Base-by-base conservation (phyloP, 306 rosid species). In the Cicer chorassanicum region DNA sequence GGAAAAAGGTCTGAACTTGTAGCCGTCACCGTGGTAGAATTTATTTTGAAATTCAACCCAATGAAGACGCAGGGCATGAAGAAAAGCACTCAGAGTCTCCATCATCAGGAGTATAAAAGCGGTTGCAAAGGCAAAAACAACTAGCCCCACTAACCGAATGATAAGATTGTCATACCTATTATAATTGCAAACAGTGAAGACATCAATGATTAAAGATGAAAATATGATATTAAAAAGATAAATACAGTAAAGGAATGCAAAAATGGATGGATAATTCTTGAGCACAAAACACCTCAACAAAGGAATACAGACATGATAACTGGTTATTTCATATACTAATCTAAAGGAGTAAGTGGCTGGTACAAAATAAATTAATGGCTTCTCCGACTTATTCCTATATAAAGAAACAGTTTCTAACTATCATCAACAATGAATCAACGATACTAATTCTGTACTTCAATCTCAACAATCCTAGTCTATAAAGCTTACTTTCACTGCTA, bases 21-120 rank as follows among this genome's bases (percentile, higher is more conserved):
- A 83, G 75, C 99, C 99, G 82, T 95, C 99, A 16, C 98, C 99
- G 15, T 87, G 81, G 87, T 95, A 95, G 87, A 95, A 95, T 68
- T 95, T 95, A 73, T 85, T 90, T 83, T 95, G 99, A 85, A 89
- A 95, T 81, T 95, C 99, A 43, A 95, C 97, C 99, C 99, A 95
- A 80, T 95, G 99, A 73, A 95, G 99, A 84, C 99, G 97, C 82
- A 95, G 69, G 81, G 99, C 98, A 62, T 95, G 99, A 83, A 95
- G 99, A 88, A 95, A 95, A 74, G 99, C 98, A 56, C 99, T 90
- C 3, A 95, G 92, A 29, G 92, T 85, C 88, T 95, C 97, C 99
- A 95, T 95, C 99, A 95, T 95, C 69, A 95, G 98, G 34, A 95
- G 88, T 82, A 95, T 92, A 82, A 95, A 95, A 56, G 99, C 99